Percentiles rank a stretch among this genome's conserved stretches.
Evolutionary conservation across 2,329 filamentous ascomycete genomes (phyloP).

Genomic region (Rhynchosporium agropyri): DNA sequence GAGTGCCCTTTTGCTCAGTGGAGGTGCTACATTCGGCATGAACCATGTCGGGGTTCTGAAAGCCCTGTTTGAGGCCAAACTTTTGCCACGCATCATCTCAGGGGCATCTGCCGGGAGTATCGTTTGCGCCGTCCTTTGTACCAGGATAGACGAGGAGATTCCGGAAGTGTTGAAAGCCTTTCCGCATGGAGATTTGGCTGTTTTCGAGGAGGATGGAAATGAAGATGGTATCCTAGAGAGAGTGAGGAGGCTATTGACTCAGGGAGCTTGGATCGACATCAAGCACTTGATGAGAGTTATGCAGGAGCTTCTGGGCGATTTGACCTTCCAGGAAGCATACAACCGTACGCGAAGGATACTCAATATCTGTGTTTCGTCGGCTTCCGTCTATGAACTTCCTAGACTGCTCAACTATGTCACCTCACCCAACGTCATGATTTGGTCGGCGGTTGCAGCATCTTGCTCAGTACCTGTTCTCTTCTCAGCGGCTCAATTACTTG

Average conservation of each 20-base stretch:
- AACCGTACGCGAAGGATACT: slow-evolving; percentile 90
- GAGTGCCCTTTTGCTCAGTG: slow-evolving; percentile 67
- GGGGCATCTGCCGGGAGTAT: slow-evolving; percentile 72
- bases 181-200: slow-evolving; percentile 63
- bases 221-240: slow-evolving; percentile 70
- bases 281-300: slow-evolving; percentile 80
- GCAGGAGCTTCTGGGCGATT: slow-evolving; percentile 77
- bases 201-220: slow-evolving; percentile 60
- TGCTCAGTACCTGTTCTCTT: slow-evolving; percentile 92
- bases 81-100: slow-evolving; percentile 69
- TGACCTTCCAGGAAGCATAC: slow-evolving; percentile 95
- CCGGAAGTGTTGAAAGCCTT: slow-evolving; percentile 60
- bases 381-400: slow-evolving; percentile 84
- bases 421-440: slow-evolving; percentile 91
- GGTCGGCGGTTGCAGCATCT: slow-evolving; percentile 94
- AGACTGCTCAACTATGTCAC: slow-evolving; percentile 90
- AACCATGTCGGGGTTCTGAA: slow-evolving; percentile 72
- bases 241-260: slow-evolving; percentile 73
- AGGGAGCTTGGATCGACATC: slow-evolving; percentile 84
- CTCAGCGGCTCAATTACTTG: slow-evolving; percentile 73
- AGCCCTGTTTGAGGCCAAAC: slow-evolving; percentile 61
- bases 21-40: slow-evolving; percentile 73
- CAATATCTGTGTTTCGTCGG: slow-evolving; percentile 91
- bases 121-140: slow-evolving; percentile 66
- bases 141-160: slow-evolving; percentile 64